A percentile compares a stretch with the other conserved stretches of the same genome.
Conservation (phyloP, 2,329 filamentous ascomycete species). For the Hypomyces rosellus region DNA sequence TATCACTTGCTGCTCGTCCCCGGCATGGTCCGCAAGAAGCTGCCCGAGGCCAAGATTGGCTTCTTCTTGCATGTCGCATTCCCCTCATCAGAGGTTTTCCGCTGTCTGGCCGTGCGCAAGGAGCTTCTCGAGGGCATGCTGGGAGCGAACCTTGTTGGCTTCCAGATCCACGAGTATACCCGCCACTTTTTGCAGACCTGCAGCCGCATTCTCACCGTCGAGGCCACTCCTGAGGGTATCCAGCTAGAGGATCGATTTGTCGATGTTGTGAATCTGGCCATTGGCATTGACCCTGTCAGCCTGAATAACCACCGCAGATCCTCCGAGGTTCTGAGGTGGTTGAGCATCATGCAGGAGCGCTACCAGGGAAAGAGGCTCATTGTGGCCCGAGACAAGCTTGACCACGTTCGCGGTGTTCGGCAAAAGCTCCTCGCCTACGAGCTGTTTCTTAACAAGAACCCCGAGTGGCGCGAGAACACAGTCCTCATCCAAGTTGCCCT, state of each 20-base stretch:
- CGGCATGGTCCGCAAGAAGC: constrained; percentile 79
- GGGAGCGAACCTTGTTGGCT: constrained; percentile 85
- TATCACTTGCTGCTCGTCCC: constrained; percentile 90
- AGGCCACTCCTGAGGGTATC: constrained; percentile 80
- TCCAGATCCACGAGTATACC: constrained; percentile 89
- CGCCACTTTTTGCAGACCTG: constrained; percentile 95
- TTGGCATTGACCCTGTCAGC: constrained; percentile 81
- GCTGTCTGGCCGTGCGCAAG: constrained; percentile 80
- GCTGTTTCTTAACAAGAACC: constrained; percentile 88
- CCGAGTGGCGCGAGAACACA: constrained; percentile 79
- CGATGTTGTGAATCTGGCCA: constrained; percentile 77
- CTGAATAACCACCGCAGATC: constrained; percentile 66
- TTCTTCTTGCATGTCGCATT: constrained; percentile 96
- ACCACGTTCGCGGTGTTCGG: constrained; percentile 83
- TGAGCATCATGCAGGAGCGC: constrained; percentile 70
- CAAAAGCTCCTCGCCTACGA: constrained; percentile 92
- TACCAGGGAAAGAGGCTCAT: constrained; percentile 88
- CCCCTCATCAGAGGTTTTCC: constrained; percentile 92
- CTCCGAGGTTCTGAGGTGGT: constrained; percentile 69
- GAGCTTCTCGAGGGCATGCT: constrained; percentile 88
- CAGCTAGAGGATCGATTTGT: constrained; percentile 91
- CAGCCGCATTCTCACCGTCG: constrained; percentile 82
- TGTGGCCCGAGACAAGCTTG: constrained; percentile 88
- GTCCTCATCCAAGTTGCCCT: constrained; percentile 92
- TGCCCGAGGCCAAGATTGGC: constrained; percentile 89